Conservation (phyloP, 805 yeast species). For the Cyberlindnera xishuangbannaensis region DNA sequence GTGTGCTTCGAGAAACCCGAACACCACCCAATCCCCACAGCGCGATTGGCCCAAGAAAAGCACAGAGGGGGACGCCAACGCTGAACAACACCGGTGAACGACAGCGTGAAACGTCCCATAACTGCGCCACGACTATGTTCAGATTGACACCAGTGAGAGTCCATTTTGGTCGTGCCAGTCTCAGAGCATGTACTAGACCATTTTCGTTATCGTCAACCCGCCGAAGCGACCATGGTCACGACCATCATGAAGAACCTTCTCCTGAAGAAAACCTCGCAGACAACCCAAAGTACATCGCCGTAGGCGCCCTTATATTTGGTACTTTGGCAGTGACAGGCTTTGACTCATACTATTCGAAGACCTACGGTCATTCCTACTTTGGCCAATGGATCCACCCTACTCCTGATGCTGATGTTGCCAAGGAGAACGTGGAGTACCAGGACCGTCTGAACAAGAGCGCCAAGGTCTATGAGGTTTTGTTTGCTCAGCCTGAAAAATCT, state of each 20-base stretch:
- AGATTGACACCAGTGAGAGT: too few relatives aligned
- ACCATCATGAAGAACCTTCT: conserved; percentile 9
- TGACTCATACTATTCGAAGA: conserved; percentile 8
- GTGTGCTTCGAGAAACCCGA: conserved; percentile 1
- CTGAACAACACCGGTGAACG: too few relatives aligned
- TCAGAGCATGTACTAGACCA: too few relatives aligned
- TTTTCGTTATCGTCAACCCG: too few relatives aligned
- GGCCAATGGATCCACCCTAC: conserved; percentile 13
- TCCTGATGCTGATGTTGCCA: conserved; percentile 1
- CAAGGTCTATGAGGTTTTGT: conserved; percentile 12
- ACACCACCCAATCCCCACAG: conserved; percentile 1
- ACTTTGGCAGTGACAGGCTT: conserved; percentile 4
- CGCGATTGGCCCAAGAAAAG: not conserved
- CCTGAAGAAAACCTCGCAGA: conserved; percentile 14
- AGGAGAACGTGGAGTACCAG: conserved; percentile 8
- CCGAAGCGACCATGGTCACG: conserved; percentile 7
- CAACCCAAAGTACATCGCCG: conserved; percentile 13
- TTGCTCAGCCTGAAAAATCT: conserved; percentile 6
- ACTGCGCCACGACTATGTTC: too few relatives aligned
- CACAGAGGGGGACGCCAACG: too few relatives aligned
- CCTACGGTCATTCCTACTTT: conserved; percentile 12
- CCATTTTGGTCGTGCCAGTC: too few relatives aligned
- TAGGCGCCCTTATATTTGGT: conserved; percentile 7
- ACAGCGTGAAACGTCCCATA: too few relatives aligned
- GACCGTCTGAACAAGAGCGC: conserved; percentile 8